Base-by-base conservation (phyloP, 495 filamentous ascomycete species). In the Neurospora sp. region DNA sequence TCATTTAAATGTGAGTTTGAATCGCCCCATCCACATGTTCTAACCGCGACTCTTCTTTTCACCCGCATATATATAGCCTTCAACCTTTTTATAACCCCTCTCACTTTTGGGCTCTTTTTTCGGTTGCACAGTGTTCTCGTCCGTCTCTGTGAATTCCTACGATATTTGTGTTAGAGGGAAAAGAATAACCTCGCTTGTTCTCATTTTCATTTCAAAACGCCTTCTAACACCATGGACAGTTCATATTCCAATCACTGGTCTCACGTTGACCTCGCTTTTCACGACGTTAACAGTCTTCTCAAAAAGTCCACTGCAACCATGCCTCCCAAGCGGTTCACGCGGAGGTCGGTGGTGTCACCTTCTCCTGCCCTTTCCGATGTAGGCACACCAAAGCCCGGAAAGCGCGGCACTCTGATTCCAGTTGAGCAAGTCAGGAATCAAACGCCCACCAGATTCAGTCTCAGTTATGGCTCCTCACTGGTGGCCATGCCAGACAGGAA, bases 391-490 rank as follows among this genome's bases (percentile, higher is more conserved):
- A 42, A 42, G 72, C n/a, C 22, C 40, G 72, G 14, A 53, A 72
- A 20, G 41, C 40, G 38, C 44, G 39, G 40, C 35, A 61, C 18
- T 45, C 14, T 18, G 59, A 41, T 68, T 37, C 31, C 27, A 14
- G 37, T 40, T 31, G 40, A 68, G 44, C 69, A 40, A 14, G 59
- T 70, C 27, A 76, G 76, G 37, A 71, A 75, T 12, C 48, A 74
- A 1, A 61, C 79, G 22, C 73, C 74, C 0, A 71, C 78, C 69
- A 80, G 76, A 72, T 77, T 78, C 72, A 81, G 80, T 74, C 76
- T 74, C 12, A 76, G 78, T 0, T 81, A 81, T 71, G 80, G 80
- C 69, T 79, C 80, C 4, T 71, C 79, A 41, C 69, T 78, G 45
- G 38, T 74, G 4, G 73, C 77, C 41, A 70, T 77, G 39, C 80